A percentile compares a stretch with the other conserved stretches of the same genome.
These are phyloP conservation scores for Gonapodya prolifera DNA, from an alignment of 192 early-diverging fungal genomes.

Conservation along the genomic window DNA sequence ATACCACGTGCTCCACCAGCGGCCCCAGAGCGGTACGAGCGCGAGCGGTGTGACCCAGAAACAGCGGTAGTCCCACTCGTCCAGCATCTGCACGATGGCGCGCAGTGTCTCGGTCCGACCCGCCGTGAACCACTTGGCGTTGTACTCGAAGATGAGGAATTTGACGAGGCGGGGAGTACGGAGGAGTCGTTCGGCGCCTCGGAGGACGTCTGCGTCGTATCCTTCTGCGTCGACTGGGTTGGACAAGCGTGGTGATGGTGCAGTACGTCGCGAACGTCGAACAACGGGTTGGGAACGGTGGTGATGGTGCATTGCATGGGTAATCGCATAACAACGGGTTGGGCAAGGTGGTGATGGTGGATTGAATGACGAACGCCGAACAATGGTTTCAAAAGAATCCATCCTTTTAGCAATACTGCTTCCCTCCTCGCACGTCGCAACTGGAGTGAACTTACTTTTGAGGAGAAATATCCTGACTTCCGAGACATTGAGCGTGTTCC, in stretches of 20 bases:
- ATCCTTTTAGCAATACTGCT: too few species aligned
- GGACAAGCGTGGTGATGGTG: not conserved
- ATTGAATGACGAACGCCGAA: too few species aligned
- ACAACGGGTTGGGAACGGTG: too few species aligned
- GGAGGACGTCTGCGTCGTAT: not conserved
- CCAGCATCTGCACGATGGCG: not conserved
- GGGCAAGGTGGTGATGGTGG: too few species aligned
- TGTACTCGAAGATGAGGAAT: not conserved
- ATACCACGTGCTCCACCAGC: not conserved
- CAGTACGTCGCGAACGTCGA: not conserved
- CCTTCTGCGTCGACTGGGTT: not conserved
- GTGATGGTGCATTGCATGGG: too few species aligned
- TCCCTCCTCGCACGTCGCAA: too few species aligned
- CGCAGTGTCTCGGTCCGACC: not conserved
- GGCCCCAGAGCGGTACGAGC: not conserved
- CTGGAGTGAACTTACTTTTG: not conserved
- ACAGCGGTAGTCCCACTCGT: not conserved
- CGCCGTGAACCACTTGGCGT: not conserved
- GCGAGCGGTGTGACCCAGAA: not conserved
- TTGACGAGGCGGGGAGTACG: not conserved
- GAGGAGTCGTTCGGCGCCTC: not conserved
- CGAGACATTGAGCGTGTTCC: not conserved
- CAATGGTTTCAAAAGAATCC: too few species aligned
- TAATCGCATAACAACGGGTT: too few species aligned
- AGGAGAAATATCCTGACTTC: not conserved